Evolutionary conservation across 306 rosid genomes (phyloP).

Genomic region (Cercis canadensis): DNA sequence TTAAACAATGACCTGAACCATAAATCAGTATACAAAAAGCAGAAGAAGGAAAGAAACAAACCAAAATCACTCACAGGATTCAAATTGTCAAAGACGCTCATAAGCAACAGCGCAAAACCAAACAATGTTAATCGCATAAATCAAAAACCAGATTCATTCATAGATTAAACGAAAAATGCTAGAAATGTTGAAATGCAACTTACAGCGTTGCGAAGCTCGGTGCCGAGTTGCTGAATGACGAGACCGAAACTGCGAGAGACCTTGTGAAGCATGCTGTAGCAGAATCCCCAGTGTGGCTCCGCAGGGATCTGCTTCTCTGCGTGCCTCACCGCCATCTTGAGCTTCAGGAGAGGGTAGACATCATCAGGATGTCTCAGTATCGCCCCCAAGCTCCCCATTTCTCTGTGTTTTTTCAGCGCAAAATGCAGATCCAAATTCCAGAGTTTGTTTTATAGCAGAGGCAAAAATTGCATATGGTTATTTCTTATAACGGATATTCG

Average conservation of each 20-base stretch:
- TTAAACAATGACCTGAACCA: no score
- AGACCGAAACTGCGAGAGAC: constrained; percentile 93
- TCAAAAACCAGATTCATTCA: background rate
- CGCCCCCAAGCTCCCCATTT: constrained; percentile 76
- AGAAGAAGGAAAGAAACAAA: background rate
- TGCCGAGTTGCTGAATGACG: constrained; percentile 87
- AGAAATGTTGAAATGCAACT: constrained; percentile 25
- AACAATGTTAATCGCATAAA: background rate
- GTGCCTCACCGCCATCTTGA: constrained; percentile 73
- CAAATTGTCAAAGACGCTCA: no score
- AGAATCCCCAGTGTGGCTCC: constrained; percentile 91
- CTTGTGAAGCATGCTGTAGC: constrained; percentile 86
- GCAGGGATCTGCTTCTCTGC: constrained; percentile 95
- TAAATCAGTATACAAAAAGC: background rate
- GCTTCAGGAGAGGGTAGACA: constrained; percentile 76
- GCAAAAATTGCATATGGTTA: no score
- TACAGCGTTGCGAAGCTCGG: constrained; percentile 93
- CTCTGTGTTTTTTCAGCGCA: background rate
- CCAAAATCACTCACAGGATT: no score
- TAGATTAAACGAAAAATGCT: background rate
- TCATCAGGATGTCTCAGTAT: constrained; percentile 88
- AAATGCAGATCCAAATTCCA: background rate
- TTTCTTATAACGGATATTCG: no score
- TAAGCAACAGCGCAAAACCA: no score
- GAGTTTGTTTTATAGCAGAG: background rate